Conservation (phyloP, 2,329 filamentous ascomycete species). For the Drechslerella dactyloides region DNA sequence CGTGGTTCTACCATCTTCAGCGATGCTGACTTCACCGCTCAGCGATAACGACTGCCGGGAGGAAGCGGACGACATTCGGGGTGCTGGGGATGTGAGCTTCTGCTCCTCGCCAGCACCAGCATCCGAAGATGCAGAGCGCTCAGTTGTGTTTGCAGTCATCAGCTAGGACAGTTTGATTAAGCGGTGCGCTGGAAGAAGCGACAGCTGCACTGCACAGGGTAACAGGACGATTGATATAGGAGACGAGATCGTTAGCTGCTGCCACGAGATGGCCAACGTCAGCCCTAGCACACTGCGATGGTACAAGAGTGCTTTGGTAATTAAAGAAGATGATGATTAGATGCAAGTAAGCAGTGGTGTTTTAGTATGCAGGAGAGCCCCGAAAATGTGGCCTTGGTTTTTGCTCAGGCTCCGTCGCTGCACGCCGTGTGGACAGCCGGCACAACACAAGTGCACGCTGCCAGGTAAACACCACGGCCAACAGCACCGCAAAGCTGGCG, state of each 20-base stretch:
- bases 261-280: too few species aligned
- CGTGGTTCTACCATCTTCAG: neutral
- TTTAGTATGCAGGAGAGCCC: neutral
- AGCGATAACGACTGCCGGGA: neutral
- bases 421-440: neutral
- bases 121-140: neutral
- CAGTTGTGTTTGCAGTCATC: neutral
- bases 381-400: conserved; percentile 1
- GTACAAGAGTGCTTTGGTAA: neutral
- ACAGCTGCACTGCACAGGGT: too few species aligned
- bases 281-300: too few species aligned
- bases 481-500: neutral
- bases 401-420: neutral
- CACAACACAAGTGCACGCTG: neutral
- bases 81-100: neutral
- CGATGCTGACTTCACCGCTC: neutral
- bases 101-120: neutral
- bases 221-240: neutral
- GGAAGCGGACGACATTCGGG: neutral
- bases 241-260: too few species aligned
- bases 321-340: neutral
- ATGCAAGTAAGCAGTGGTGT: neutral
- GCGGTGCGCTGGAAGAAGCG: neutral
- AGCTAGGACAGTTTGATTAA: neutral
- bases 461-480: neutral